Evolutionary conservation across 306 rosid genomes (phyloP), one percentile per base, ranked within the genome.

Genomic region (Vigna angularis): DNA sequence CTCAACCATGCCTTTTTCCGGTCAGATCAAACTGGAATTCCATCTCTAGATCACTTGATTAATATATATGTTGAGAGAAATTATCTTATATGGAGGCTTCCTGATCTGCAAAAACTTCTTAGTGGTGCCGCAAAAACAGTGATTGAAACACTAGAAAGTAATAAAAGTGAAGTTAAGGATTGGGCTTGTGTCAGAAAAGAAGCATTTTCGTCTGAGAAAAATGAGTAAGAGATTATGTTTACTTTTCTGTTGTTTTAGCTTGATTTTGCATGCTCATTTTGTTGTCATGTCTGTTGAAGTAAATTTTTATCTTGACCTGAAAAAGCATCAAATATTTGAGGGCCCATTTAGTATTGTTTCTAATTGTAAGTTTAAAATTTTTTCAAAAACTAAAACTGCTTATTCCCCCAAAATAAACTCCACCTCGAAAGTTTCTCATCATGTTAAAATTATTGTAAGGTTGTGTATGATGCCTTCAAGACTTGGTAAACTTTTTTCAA

Each of bases 121-220:
- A 80, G 81, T 52, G 91, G 88, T 36, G 87, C 92, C 52, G 93
- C 97, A 56, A 90, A 91, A 70, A 81, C 49, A 85, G 92, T 91
- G 51, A 65, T 91, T 34, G 91, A 91, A 76, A 90, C 90, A 3
- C 76, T 86, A 24, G 91, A 90, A 76, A 84, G 75, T 73, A 85
- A 90, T 84, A 76, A 68, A 55, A 80, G 85, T 17, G 98, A 91
- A 63, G 84, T 80, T 18, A 84, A 88, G 12, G 97, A 93, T 78
- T 95, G 96, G 98, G 87, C 91, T 79, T 91, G 97, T 75, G 99
- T 91, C 83, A 89, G 98, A 89, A 89, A 85, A 77, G 98, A 91
- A 84, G 96, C 96, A 77, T 95, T 93, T 82, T 83, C 99, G 26
- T 93, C 96, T 14, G 91, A 87, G 85, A 95, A 88, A 78, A 95